These are phyloP conservation scores for Vigna reflexopilosa DNA, from an alignment of 306 rosid species.

Conservation along the genomic window DNA sequence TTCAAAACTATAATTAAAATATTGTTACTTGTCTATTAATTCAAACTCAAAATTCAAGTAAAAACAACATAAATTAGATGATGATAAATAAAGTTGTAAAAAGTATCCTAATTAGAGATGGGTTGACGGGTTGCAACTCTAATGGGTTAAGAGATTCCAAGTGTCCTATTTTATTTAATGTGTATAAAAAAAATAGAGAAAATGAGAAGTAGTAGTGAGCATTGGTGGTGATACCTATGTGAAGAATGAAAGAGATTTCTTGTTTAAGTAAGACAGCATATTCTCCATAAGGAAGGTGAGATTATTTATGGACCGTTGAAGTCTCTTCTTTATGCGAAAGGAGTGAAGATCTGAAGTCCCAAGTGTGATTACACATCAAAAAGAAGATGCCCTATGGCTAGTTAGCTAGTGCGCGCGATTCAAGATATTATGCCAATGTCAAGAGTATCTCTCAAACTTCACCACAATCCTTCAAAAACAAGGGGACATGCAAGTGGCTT, in stretches of 20 bases:
- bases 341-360: slow-evolving; percentile 36
- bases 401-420: slow-evolving; percentile 52
- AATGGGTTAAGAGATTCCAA: no score
- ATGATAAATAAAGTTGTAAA: no score
- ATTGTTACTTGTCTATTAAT: no score
- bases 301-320: slow-evolving; percentile 53
- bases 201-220: background rate
- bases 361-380: slow-evolving; percentile 82
- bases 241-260: slow-evolving; percentile 56
- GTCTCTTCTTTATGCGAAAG: slow-evolving; percentile 43
- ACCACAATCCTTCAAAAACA: slow-evolving; percentile 44
- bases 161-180: no score
- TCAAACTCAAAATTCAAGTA: no score
- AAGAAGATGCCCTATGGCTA: slow-evolving; percentile 43
- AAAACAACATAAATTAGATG: no score
- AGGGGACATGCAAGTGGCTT: slow-evolving; percentile 40
- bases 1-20: no score
- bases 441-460: slow-evolving; percentile 45
- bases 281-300: slow-evolving; percentile 42
- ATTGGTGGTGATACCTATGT: slow-evolving; percentile 47
- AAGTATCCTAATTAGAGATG: no score
- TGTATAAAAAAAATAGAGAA: no score
- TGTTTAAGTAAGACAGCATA: slow-evolving; percentile 55
- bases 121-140: no score
- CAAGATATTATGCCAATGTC: slow-evolving; percentile 33